Percentiles rank a stretch among this genome's conserved stretches.
phyloP scores from a whole-genome alignment of 768 basidiomycete genomes.

The Boletus rubroflammeus region DNA sequence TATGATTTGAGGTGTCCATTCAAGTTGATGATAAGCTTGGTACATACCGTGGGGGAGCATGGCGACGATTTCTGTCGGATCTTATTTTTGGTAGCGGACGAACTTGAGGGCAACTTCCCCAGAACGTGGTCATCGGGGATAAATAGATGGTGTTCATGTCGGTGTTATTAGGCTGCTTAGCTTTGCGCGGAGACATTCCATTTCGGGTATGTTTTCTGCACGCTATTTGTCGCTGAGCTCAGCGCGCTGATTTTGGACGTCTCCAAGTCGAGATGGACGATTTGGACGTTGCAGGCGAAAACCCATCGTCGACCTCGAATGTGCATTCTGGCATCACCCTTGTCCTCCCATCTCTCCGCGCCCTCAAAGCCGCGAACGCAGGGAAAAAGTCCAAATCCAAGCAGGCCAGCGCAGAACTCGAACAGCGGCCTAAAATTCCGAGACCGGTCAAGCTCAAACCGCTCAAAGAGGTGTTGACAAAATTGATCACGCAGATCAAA shows the following conservation, averaged over 20 bases:
- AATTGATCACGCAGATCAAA: constrained; percentile 69
- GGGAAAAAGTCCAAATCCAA: constrained; percentile 45
- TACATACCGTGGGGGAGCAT: too few relatives aligned
- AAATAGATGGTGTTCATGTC: too few relatives aligned
- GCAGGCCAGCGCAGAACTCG: constrained; percentile 25
- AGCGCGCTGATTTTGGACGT: constrained; percentile 2
- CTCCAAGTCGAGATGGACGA: constrained; percentile 30
- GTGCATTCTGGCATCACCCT: constrained; percentile 55
- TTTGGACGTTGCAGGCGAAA: constrained; percentile 31
- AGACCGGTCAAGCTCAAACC: constrained; percentile 74
- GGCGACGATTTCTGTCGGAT: too few relatives aligned
- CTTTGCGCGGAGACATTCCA: constrained; percentile 4
- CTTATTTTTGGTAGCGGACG: too few relatives aligned
- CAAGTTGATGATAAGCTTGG: too few relatives aligned
- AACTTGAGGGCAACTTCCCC: too few relatives aligned
- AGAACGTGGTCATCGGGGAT: too few relatives aligned
- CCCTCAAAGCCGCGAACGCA: constrained; percentile 53
- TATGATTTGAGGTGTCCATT: too few relatives aligned
- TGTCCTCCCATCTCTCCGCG: constrained; percentile 63
- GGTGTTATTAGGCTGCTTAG: too few relatives aligned
- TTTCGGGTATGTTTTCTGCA: constrained; percentile 9
- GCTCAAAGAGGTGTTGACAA: constrained; percentile 66
- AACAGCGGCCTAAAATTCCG: constrained; percentile 33
- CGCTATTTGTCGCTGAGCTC: constrained; percentile 1
- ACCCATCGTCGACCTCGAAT: constrained; percentile 29